Evolutionary conservation across 2,329 filamentous ascomycete genomes (phyloP), one percentile per base, ranked within the genome.

Genomic region (Trichophyton schoenleinii): DNA sequence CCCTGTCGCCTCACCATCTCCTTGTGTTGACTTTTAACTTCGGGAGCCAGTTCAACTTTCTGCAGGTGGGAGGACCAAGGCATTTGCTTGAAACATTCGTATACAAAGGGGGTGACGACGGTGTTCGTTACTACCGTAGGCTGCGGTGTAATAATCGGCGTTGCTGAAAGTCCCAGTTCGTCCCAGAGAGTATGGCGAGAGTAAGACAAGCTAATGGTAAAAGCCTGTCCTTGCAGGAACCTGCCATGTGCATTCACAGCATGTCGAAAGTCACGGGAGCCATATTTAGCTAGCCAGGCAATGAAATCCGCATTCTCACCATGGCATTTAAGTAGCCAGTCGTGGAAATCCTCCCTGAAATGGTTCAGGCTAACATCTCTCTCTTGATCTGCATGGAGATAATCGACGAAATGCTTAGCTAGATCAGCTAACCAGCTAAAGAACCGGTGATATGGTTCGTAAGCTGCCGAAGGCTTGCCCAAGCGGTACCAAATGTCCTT

Each of bases 361-460:
- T 83, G 73, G 2, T 73, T 60, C 0, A 91, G 74, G 0, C 73
- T 71, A 1, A 87, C 79, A 7, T 70, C 66, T 1, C 64, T 60
- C 38, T 63, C 63, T 9, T 66, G 58, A 1, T 63, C 58, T 3
- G 52, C 52, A 5, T 68, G 58, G 57, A 87, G 75, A 65, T 81
- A 94, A 64, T 91, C 86, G 0, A 91, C 78, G 25, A 87, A 80
- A 66, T 90, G 84, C 68, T 91, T 92, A 0, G 81, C 79, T 0
- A 94, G 74, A 59, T 87, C 80, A 0, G 83, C 86, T 0, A 91
- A 72, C 88, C 88, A 94, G 0, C 85, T 63, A 63, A 90, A 92
- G 0, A 82, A 79, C 0, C 73, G 57, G 62, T 85, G 81, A 66
- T 86, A 91, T 1, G 83, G 74, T 9, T 63, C 64, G 67, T 94